These are phyloP conservation scores for Pichia occidentalis DNA, from an alignment of 805 yeast genomes.

Conservation along the genomic window DNA sequence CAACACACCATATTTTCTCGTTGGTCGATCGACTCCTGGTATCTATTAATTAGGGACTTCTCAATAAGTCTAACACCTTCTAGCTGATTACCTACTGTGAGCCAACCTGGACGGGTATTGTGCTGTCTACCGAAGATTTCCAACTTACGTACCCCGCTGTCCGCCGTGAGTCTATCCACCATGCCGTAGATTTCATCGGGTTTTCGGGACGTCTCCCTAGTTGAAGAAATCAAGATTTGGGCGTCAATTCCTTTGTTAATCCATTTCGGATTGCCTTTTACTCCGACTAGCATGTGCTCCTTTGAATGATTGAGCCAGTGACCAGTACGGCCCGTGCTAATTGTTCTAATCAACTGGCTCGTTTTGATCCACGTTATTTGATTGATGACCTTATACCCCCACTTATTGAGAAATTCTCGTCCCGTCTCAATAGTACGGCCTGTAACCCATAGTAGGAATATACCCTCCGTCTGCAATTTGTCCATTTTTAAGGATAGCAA, in stretches of 20 bases:
- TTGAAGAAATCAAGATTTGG: constrained; percentile 72
- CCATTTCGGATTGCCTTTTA: constrained; percentile 78
- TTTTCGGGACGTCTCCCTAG: constrained; percentile 84
- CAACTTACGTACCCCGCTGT: constrained; percentile 65
- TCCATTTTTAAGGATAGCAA: constrained; percentile 59
- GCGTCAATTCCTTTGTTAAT: constrained; percentile 57
- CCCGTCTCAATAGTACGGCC: constrained; percentile 91
- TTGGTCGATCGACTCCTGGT: constrained; percentile 7
- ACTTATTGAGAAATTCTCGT: constrained; percentile 59
- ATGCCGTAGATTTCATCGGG: constrained; percentile 89
- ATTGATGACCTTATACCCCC: constrained; percentile 79
- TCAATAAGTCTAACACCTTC: constrained; percentile 54
- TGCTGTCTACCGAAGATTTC: constrained; percentile 88
- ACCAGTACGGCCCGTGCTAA: constrained; percentile 93
- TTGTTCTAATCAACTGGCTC: constrained; percentile 80
- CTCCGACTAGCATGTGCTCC: constrained; percentile 81
- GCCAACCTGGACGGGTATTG: constrained; percentile 86
- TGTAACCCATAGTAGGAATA: constrained; percentile 86
- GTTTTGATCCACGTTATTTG: constrained; percentile 89
- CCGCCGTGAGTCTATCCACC: constrained; percentile 76
- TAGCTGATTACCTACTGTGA: constrained; percentile 75
- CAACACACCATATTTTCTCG: no score
- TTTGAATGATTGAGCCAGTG: constrained; percentile 96
- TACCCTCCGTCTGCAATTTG: constrained; percentile 74
- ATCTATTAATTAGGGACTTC: constrained; percentile 37